Evolutionary conservation across 768 basidiomycete genomes (phyloP).

Genomic region (Termitomyces sp.): DNA sequence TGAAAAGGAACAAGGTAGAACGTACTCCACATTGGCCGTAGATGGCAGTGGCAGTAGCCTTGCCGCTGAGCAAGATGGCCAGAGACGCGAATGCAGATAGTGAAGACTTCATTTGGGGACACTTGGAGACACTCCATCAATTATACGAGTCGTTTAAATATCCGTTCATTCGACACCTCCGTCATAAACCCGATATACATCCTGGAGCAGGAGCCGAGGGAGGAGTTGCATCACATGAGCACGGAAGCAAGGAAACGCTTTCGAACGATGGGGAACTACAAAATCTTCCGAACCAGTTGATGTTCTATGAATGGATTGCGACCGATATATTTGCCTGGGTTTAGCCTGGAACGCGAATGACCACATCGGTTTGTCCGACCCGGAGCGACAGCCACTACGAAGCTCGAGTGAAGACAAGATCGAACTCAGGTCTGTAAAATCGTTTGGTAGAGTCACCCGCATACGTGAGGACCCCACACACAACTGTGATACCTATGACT

Average conservation of each 20-base stretch:
- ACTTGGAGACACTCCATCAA: neutral
- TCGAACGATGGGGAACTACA: neutral
- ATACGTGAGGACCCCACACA: neutral
- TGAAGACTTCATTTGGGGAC: constrained; percentile 23
- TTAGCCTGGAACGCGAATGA: constrained; percentile 6
- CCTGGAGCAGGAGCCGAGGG: constrained; percentile 9
- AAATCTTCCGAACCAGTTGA: neutral
- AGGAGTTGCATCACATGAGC: constrained; percentile 14
- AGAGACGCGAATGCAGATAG: constrained; percentile 27
- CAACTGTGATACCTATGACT: neutral
- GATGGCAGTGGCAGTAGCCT: constrained; percentile 30
- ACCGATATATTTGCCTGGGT: constrained; percentile 11
- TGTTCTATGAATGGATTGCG: neutral
- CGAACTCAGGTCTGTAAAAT: neutral
- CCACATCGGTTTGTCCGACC: constrained; percentile 7
- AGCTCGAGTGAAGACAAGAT: neutral
- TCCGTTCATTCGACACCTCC: constrained; percentile 13
- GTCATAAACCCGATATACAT: constrained; percentile 27
- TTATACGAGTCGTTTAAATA: constrained; percentile 6
- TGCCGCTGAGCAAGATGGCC: constrained; percentile 24
- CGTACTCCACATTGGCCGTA: constrained; percentile 52
- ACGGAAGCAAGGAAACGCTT: neutral
- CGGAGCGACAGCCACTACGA: neutral
- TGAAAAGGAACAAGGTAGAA: constrained; percentile 3
- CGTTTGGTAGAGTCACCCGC: neutral